Evolutionary conservation across 1,139 yeast genomes (phyloP), one percentile per base, ranked within the genome.

Genomic region (Blastobotrys apis): DNA sequence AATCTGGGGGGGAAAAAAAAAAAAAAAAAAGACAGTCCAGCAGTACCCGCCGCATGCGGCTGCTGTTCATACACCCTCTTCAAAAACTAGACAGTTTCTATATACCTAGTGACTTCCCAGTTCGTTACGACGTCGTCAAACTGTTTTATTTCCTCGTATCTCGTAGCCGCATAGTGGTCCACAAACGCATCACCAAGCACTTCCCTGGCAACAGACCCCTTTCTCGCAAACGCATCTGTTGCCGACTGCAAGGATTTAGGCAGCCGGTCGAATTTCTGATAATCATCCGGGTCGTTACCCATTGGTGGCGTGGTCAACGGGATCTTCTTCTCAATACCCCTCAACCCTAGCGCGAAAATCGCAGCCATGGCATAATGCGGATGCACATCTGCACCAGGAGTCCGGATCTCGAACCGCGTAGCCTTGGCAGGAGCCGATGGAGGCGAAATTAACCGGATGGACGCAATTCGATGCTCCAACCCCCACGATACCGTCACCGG

Each of bases 401-500:
- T 64, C 15, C 69, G 55, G 22, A 65, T 59, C 45, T 65, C 69
- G 26, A 65, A 55, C 15, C 69, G 50, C 9, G 68, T 63, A 23
- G 60, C 53, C 39, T 58, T 58, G 21, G 64, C 55, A 2, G 62
- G 47, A 20, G 62, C 55, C 3, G 53, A 48, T 3, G 61, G 58
- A 3, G 67, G 64, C 1, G 61, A 53, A 39, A 65, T 65, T 19
- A 65, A 53, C 5, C 69, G 56, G 35, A 65, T 57, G 4, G 65
- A 59, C 4, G 69, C 68, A 25, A 65, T 56, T 22, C 69, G 56
- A 47, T 65, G 66, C 47, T 65, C 69, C 12, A 60, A 52, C 2
- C 69, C 69, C 69, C 69, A 65, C 3, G 65, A 58, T 1, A 63
- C 66, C 4, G 67, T 63, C 12, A 63, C 62, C 1, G 69, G 69